phyloP scores from a whole-genome alignment of 495 filamentous ascomycete species.

The Lasiosphaeria ovina region DNA sequence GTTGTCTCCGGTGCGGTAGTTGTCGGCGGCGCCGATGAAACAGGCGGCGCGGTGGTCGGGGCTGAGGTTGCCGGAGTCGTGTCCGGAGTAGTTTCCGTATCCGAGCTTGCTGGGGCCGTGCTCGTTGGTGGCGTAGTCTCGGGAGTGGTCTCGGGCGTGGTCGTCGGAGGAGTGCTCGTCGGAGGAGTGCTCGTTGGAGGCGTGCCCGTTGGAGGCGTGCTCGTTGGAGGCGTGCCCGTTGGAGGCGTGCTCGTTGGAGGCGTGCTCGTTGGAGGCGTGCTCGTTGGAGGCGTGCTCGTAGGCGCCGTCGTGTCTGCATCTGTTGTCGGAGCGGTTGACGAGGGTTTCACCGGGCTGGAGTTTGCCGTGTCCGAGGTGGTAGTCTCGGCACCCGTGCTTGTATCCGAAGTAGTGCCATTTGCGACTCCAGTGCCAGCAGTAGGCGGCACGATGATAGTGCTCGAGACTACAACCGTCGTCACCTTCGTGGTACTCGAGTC shows the following conservation, averaged over 20 bases:
- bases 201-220: neutral
- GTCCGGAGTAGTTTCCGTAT: neutral
- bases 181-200: neutral
- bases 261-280: neutral
- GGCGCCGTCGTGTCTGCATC: neutral
- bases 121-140: neutral
- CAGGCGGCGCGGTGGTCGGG: neutral
- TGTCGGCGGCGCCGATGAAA: neutral
- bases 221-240: neutral
- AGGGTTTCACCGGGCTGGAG: neutral
- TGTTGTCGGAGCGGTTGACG: neutral
- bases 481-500: slow-evolving; percentile 6
- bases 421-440: neutral
- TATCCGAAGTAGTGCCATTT: slow-evolving; percentile 6
- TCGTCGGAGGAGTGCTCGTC: neutral
- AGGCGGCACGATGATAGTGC: slow-evolving; percentile 27
- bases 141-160: neutral
- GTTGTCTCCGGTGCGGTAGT: neutral
- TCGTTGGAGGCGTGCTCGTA: neutral
- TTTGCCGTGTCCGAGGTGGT: neutral
- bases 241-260: neutral
- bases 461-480: slow-evolving; percentile 28
- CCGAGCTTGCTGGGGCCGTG: neutral
- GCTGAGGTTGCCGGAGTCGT: neutral
- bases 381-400: neutral